Evolutionary conservation across 495 filamentous ascomycete species (phyloP).

Genomic region (Apiosordaria backusii): DNA sequence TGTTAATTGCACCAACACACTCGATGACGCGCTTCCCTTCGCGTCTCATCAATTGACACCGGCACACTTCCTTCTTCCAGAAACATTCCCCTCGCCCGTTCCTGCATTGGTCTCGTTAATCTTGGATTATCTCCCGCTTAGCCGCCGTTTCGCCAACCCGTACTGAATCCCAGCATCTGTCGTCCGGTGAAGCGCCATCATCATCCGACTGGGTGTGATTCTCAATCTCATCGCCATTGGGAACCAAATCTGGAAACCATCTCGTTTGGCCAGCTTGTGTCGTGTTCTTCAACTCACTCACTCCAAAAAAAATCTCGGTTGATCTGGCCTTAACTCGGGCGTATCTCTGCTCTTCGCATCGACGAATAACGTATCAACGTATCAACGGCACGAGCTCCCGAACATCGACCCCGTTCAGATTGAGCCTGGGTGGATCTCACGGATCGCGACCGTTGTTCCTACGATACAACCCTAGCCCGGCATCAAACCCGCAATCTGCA

Average conservation of each 20-base stretch:
- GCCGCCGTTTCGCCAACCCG: neutral
- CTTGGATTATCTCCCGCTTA: neutral
- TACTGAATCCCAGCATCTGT: neutral
- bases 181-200: neutral
- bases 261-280: neutral
- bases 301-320: neutral
- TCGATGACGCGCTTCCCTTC: neutral
- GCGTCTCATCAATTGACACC: neutral
- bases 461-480: slow-evolving; percentile 22
- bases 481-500: slow-evolving; percentile 10
- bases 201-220: neutral
- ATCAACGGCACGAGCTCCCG: slow-evolving; percentile 29
- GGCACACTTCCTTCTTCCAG: neutral
- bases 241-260: neutral
- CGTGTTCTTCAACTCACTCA: neutral
- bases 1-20: neutral
- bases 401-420: slow-evolving; percentile 11
- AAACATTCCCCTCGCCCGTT: neutral
- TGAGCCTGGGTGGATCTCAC: slow-evolving; percentile 13
- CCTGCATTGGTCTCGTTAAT: neutral
- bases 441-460: slow-evolving; percentile 15
- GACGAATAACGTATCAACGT: slow-evolving; percentile 10
- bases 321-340: slow-evolving; percentile 1
- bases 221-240: neutral
- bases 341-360: neutral